Evolutionary conservation across 2,329 filamentous ascomycete genomes (phyloP).

Genomic region (Neocucurbitaria cava): DNA sequence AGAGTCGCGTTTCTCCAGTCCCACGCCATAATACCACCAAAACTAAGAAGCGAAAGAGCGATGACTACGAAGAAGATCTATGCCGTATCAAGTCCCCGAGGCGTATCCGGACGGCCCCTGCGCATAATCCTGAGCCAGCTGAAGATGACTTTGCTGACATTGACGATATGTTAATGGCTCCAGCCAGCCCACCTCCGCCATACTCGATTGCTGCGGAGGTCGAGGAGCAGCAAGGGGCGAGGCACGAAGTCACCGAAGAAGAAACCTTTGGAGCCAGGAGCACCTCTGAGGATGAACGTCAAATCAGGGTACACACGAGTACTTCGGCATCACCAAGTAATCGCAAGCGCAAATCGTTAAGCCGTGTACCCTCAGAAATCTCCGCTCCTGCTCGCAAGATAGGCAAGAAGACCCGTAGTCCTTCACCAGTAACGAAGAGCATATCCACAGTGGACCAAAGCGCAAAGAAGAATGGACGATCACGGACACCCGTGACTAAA

Average conservation of each 20-base stretch:
- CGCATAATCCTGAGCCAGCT: conserved; percentile 21
- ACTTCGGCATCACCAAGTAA: conserved; percentile 11
- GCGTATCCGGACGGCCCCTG: conserved; percentile 15
- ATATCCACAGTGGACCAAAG: background rate
- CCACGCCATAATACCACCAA: conserved; percentile 19
- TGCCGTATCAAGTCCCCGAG: conserved; percentile 23
- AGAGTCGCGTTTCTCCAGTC: conserved; percentile 24
- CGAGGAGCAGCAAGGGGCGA: conserved; percentile 2
- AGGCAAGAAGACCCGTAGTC: conserved; percentile 30
- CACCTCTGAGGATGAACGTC: conserved; percentile 23
- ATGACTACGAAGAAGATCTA: conserved; percentile 48
- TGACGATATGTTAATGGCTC: conserved; percentile 40
- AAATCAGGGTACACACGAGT: conserved; percentile 10
- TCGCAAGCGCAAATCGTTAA: conserved; percentile 42
- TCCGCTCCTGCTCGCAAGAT: conserved; percentile 37
- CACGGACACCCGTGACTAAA: conserved; percentile 19
- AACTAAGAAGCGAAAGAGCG: conserved; percentile 55
- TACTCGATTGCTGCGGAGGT: conserved; percentile 52
- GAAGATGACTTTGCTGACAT: conserved; percentile 48
- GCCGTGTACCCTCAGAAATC: conserved; percentile 36
- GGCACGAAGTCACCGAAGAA: conserved; percentile 1
- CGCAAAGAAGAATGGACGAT: background rate
- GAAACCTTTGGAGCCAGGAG: conserved; percentile 14
- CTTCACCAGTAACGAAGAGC: conserved; percentile 23
- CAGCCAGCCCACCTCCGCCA: conserved; percentile 46